phyloP scores from a whole-genome alignment of 164 flowering plant genomes.

The Macadamia tetraphylla region DNA sequence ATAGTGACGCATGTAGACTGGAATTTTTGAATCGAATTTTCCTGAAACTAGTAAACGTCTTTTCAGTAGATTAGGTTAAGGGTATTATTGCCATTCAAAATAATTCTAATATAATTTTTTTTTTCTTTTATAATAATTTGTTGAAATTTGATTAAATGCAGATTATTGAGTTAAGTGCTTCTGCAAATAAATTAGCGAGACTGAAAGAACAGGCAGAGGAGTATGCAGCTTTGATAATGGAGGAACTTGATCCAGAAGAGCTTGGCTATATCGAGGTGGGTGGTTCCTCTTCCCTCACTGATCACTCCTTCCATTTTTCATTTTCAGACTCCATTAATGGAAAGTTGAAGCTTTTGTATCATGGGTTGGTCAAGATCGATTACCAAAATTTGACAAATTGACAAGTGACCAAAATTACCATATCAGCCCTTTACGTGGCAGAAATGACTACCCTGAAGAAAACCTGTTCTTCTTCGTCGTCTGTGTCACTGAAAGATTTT shows the following conservation, averaged over 20 bases:
- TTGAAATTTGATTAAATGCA: slow-evolving; percentile 13
- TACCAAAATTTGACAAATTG: no score
- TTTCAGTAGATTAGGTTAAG: slow-evolving; percentile 22
- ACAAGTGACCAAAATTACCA: no score
- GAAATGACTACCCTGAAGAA: no score
- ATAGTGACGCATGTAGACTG: no score
- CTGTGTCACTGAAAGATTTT: no score
- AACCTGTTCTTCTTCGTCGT: no score
- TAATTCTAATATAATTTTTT: not conserved
- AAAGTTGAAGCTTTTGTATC: no score
- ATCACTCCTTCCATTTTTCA: no score
- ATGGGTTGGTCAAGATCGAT: no score
- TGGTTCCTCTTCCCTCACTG: not conserved
- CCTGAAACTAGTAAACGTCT: not conserved
- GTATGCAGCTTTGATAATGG: slow-evolving; percentile 97
- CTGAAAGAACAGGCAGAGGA: slow-evolving; percentile 96
- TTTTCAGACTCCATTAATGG: no score
- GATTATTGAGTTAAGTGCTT: slow-evolving; percentile 95
- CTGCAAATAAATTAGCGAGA: slow-evolving; percentile 85
- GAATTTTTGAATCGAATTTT: no score
- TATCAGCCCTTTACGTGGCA: no score
- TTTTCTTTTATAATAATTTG: not conserved
- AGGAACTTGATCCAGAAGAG: slow-evolving; percentile 91
- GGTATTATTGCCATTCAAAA: slow-evolving; percentile 16
- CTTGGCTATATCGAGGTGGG: slow-evolving; percentile 97